A percentile compares a stretch with the other conserved stretches of the same genome.
Evolutionary conservation across 192 early-diverging fungal genomes (phyloP).

Genomic region (Jimgerdemannia lactiflua): DNA sequence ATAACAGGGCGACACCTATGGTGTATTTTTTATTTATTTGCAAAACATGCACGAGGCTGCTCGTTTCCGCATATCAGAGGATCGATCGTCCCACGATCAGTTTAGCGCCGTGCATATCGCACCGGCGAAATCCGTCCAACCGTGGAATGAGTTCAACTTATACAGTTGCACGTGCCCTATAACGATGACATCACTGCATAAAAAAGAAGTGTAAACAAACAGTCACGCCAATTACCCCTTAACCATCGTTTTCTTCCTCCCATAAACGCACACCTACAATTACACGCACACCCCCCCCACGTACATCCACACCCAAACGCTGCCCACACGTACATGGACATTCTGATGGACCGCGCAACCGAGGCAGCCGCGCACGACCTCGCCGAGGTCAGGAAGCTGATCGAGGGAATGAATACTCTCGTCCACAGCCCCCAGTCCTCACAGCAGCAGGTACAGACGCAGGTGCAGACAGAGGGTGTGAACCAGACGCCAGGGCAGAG

Average conservation of each 20-base stretch:
- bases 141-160: too few relatives aligned
- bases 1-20: too few relatives aligned
- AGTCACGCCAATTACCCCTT: background rate
- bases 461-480: background rate
- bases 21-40: too few relatives aligned
- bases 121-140: too few relatives aligned
- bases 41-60: too few relatives aligned
- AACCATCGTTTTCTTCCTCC: background rate
- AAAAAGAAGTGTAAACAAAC: background rate
- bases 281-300: background rate
- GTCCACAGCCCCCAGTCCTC: slow-evolving; percentile 21
- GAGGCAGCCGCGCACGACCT: slow-evolving; percentile 22
- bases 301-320: background rate
- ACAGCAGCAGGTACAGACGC: slow-evolving; percentile 21
- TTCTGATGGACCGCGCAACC: background rate
- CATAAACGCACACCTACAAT: too few relatives aligned
- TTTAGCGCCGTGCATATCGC: too few relatives aligned
- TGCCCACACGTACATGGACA: background rate
- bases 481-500: background rate
- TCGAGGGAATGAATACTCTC: slow-evolving; percentile 31
- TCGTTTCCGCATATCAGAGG: too few relatives aligned
- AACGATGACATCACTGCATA: background rate
- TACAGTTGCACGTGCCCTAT: too few relatives aligned
- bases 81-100: too few relatives aligned
- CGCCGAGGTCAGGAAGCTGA: slow-evolving; percentile 35